Evolutionary conservation across 345 rosid genomes (phyloP), one percentile per base, ranked within the genome.

Genomic region (Linum trigynum): DNA sequence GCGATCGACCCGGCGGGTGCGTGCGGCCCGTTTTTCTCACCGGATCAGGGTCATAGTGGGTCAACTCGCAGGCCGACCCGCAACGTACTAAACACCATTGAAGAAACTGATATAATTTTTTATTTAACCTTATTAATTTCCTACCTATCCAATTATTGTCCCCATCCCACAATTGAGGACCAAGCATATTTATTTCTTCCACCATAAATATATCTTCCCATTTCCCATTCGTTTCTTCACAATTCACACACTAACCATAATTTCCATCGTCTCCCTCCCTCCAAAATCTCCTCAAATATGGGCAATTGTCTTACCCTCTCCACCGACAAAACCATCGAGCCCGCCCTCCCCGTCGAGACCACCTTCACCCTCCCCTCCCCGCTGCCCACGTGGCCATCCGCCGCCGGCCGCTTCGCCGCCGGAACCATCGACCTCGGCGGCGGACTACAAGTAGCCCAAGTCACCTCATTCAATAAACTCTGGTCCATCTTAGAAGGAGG

Each of bases 401-500:
- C 9, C 65, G 74, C 67, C 16, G 56, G 32, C 38, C 87, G 86
- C 2, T 89, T 89, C 74, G 91, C 81, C 14, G 75, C 51, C 51
- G 82, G 83, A 67, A 71, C 61, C 37, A 76, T 89, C 59, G 86
- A 82, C 64, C 79, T 89, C 0, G 96, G 92, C 58, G 60, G 60
- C 12, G 89, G 91, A 55, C 66, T 89, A 3, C 72, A 74, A 65
- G 89, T 89, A 7, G 43, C 75, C 66, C 92, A 82, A 67, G 72
- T 89, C 57, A 71, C 85, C 41, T 74, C 89, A 11, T 77, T 87
- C 51, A 64, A 70, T 53, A 85, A 86, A 75, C 77, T 86, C 9
- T 86, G 91, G 91, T 70, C 82, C 0, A 62, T 76, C 12, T 66
- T 68, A 15, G 84, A 85, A 77, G 89, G 91, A 0, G 96, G 96